Evolutionary conservation across 2,329 filamentous ascomycete species (phyloP).

Genomic region (Ramichloridium luteum): DNA sequence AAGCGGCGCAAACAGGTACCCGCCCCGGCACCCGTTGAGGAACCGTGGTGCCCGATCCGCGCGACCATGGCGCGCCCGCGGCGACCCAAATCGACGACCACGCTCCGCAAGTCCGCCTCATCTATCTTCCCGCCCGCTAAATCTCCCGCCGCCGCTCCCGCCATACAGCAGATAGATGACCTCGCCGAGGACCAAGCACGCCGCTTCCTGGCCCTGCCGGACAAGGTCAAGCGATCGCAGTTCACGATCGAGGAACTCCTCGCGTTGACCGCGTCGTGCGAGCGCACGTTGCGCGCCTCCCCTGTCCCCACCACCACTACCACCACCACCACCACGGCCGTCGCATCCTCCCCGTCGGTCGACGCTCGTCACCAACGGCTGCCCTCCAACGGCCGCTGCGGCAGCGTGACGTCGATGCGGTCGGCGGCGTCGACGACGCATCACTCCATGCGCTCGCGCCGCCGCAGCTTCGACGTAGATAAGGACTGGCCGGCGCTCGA

Average conservation of each 20-base stretch:
- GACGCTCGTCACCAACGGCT: too few relatives aligned
- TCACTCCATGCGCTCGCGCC: too few relatives aligned
- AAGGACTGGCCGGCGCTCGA: constrained; percentile 12
- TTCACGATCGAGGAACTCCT: constrained; percentile 62
- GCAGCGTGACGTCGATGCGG: not conserved
- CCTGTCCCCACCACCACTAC: constrained; percentile 4
- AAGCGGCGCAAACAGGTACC: constrained; percentile 16
- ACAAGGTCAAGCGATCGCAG: constrained; percentile 58
- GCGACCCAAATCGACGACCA: constrained; percentile 12
- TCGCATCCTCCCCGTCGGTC: constrained; percentile 1
- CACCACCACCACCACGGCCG: constrained; percentile 1
- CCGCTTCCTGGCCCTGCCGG: constrained; percentile 59
- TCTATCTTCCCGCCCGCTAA: constrained; percentile 6
- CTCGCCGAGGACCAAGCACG: constrained; percentile 18
- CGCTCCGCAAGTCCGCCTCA: constrained; percentile 5
- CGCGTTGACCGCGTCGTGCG: constrained; percentile 43
- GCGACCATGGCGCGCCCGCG: constrained; percentile 22
- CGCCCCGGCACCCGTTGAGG: constrained; percentile 7
- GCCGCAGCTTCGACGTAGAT: constrained; percentile 7
- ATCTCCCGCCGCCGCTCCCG: constrained; percentile 5
- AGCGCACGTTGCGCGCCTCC: constrained; percentile 26
- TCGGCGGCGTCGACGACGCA: too few relatives aligned
- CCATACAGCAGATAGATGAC: too few relatives aligned
- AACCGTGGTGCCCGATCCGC: constrained; percentile 13
- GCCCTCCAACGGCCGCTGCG: not conserved